Evolutionary conservation across 2,329 filamentous ascomycete species (phyloP), one percentile per base, ranked within the genome.

Genomic region (Claviceps sp.): DNA sequence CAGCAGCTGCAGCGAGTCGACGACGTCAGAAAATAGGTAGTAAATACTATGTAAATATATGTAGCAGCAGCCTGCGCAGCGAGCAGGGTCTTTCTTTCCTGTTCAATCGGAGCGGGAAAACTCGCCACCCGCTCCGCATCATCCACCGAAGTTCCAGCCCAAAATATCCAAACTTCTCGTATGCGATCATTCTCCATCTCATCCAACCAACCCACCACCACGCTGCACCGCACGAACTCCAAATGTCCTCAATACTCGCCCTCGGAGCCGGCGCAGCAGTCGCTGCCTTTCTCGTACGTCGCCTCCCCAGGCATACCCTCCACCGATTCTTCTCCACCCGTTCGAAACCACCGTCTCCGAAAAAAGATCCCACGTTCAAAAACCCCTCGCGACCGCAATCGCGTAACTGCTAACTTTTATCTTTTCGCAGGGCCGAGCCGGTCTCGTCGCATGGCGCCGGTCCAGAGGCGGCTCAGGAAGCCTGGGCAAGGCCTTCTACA

Each of bases 401-500:
- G 3, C 9, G 11, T 11, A 34, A 9, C 11, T 4, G 4, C 30
- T 34, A 34, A 34, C 30, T 11, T 11, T 24, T 6, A 11, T 11
- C 11, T 13, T 4, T 14, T 53, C 50, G 42, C 62, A 96, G 89
- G 91, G 93, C 59, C 88, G 93, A 65, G 91, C 93, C 55, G 91
- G 90, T 62, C 79, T 95, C 41, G 86, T 97, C 62, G 93, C 93
- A 60, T 80, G 90, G 68, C 83, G 90, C 57, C 82, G 88, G 62
- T 95, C 85, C 54, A 79, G 86, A 56, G 86, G 87, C 56, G 84
- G 84, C 57, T 76, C 87, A 47, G 86, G 85, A 58, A 84, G 86
- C 38, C 73, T 95, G 60, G 93, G 93, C 61, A 89, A 90, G 69
- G 83, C 89, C 43, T 98, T 89, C 66, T 97, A 96, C 78, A 98